A percentile compares a stretch with the other conserved stretches of the same genome.
phyloP scores from a whole-genome alignment of 225 moss, liverwort and hornwort species.

The Climacium dendroides region DNA sequence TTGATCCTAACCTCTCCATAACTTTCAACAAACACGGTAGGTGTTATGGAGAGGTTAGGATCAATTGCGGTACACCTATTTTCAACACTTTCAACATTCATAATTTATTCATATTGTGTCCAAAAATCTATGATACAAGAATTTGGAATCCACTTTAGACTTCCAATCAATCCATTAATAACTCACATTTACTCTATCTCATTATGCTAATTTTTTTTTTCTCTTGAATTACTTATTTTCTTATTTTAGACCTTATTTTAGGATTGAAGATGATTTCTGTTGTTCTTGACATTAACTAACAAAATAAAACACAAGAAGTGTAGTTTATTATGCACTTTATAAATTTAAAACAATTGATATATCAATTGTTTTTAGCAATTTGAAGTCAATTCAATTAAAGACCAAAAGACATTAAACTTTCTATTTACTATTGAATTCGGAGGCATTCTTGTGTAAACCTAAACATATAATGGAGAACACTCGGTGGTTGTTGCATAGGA shows the following conservation, averaged over 20 bases:
- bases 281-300: background rate
- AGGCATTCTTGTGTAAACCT: background rate
- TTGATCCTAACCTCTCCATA: too few relatives aligned
- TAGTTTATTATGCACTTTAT: background rate
- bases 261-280: background rate
- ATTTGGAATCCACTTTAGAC: background rate
- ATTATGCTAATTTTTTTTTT: background rate
- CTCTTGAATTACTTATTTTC: background rate
- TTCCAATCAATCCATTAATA: background rate
- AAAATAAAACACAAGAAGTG: background rate
- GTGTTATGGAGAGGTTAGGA: too few relatives aligned
- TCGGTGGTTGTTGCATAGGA: background rate
- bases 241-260: background rate
- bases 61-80: background rate
- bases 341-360: fast-evolving
- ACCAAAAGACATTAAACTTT: background rate
- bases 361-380: background rate
- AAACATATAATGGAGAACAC: background rate
- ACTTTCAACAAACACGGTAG: too few relatives aligned
- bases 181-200: fast-evolving
- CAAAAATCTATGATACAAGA: background rate
- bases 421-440: background rate
- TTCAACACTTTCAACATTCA: background rate
- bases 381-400: background rate
- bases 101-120: background rate